These are phyloP conservation scores for Backusella sp. DNA, from an alignment of 192 early-diverging fungal species.

Conservation along the genomic window DNA sequence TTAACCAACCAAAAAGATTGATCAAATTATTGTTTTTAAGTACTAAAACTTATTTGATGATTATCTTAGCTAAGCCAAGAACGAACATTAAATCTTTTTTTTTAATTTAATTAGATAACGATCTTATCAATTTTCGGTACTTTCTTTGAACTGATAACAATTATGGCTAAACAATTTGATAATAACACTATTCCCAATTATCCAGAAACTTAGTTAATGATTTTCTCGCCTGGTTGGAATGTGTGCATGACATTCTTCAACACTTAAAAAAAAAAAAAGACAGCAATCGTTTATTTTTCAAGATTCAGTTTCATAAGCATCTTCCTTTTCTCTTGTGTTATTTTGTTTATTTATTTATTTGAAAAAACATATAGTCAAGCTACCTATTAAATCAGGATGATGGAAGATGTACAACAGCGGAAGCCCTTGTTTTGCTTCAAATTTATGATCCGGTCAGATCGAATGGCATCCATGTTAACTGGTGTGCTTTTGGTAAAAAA, in stretches of 20 bases:
- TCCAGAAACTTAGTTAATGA: neutral
- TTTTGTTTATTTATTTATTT: neutral
- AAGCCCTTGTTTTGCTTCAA: neutral
- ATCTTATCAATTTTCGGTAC: neutral
- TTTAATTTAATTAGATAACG: slow-evolving; percentile 1
- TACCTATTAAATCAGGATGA: neutral
- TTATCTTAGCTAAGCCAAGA: neutral
- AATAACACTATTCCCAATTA: neutral
- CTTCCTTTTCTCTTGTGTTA: neutral
- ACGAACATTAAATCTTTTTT: neutral
- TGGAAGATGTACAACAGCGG: neutral
- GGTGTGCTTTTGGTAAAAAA: slow-evolving; percentile 2
- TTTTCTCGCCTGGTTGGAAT: neutral
- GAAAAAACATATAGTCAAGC: neutral
- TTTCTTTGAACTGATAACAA: neutral
- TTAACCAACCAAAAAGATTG: neutral
- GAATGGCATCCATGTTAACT: neutral
- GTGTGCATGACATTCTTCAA: neutral
- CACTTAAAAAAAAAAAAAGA: neutral
- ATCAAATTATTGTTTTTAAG: neutral
- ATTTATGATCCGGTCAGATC: neutral
- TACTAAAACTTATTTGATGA: neutral
- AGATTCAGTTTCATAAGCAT: neutral
- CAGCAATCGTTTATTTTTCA: neutral
- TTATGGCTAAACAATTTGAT: neutral